phyloP scores from a whole-genome alignment of 176 grass and related monocot genomes.

The Lolium multiflorum region DNA sequence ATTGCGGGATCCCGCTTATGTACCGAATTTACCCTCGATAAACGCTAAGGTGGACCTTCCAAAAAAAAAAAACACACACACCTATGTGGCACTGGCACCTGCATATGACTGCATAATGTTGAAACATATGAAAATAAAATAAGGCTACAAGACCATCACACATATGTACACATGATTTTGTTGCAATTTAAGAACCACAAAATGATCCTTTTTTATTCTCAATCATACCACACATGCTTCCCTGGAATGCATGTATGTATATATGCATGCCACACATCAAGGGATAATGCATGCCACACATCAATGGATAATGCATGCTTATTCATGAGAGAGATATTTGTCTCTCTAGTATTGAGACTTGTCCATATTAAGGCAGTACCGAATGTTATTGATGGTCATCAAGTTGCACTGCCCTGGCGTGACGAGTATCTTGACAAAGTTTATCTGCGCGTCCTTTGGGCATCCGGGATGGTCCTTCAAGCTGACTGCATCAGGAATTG shows the following conservation, averaged over 20 bases:
- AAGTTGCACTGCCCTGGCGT: background rate
- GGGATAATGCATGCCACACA: background rate
- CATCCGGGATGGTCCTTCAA: background rate
- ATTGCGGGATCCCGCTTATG: too few relatives aligned
- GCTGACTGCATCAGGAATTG: background rate
- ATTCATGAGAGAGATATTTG: background rate
- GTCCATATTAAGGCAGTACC: background rate
- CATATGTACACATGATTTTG: too few relatives aligned
- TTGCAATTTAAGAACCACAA: background rate
- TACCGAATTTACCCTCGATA: too few relatives aligned
- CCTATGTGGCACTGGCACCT: too few relatives aligned
- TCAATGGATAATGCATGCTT: background rate
- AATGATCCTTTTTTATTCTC: background rate
- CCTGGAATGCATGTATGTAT: background rate
- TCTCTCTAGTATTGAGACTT: background rate
- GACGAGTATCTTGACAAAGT: background rate
- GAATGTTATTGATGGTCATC: background rate
- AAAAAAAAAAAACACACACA: too few relatives aligned
- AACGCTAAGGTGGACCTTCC: too few relatives aligned
- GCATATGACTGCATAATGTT: too few relatives aligned
- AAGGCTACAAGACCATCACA: too few relatives aligned
- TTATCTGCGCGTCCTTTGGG: conserved; percentile 4
- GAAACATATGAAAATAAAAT: too few relatives aligned
- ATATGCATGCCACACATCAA: background rate
- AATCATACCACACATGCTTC: background rate